These are phyloP conservation scores for Ceratocystis smalleyi DNA, from an alignment of 2,329 filamentous ascomycete species.

Conservation along the genomic window DNA sequence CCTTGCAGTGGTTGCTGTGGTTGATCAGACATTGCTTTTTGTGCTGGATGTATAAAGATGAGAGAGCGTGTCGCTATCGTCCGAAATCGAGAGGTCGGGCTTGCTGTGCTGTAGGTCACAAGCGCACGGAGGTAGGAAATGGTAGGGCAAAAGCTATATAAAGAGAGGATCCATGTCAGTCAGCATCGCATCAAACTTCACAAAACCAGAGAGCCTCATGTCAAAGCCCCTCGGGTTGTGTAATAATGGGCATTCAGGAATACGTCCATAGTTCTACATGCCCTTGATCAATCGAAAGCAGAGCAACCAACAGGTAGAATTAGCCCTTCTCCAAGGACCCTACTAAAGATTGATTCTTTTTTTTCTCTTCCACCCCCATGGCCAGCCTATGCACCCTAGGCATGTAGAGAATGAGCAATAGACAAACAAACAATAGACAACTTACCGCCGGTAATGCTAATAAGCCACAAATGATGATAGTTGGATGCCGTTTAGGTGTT, in stretches of 20 bases:
- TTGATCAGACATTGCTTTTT: constrained; percentile 25
- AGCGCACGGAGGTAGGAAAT: background rate
- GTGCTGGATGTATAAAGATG: background rate
- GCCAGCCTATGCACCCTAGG: background rate
- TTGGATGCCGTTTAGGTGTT: background rate
- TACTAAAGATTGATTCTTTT: background rate
- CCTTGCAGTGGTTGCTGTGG: constrained; percentile 26
- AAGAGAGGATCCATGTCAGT: background rate
- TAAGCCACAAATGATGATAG: background rate
- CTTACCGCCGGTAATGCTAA: background rate
- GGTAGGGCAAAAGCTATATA: background rate
- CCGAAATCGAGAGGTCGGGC: background rate
- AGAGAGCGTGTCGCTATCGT: background rate
- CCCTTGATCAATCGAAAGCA: background rate
- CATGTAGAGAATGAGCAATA: background rate
- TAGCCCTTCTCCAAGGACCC: background rate
- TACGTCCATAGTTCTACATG: background rate
- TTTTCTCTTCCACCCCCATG: background rate
- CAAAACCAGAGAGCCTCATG: background rate
- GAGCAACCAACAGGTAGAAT: background rate
- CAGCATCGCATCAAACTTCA: background rate
- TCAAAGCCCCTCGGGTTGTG: background rate
- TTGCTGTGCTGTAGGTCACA: background rate
- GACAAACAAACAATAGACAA: background rate
- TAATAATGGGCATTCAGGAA: background rate